Conservation (phyloP, 2,329 filamentous ascomycete species). For the Orbilia brochopaga region DNA sequence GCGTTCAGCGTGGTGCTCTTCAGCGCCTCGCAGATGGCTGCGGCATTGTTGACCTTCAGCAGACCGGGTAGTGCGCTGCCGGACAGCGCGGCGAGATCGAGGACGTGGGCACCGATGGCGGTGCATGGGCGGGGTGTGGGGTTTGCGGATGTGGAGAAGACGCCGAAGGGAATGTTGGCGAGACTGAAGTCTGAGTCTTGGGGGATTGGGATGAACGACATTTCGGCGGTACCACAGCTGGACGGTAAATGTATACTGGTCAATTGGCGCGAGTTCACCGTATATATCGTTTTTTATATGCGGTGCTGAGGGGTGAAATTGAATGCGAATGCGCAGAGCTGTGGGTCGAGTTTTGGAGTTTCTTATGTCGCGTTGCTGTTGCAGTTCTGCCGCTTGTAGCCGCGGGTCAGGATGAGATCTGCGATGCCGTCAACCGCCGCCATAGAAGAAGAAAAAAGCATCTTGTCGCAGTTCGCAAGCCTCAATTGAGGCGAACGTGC, state of each 20-base stretch:
- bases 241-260: neutral
- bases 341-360: no score
- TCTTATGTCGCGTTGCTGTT: conserved; percentile 20
- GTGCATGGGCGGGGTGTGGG: conserved; percentile 69
- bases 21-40: conserved; percentile 57
- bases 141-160: conserved; percentile 71
- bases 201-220: conserved; percentile 62
- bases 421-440: no score
- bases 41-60: conserved; percentile 1
- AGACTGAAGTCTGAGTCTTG: conserved; percentile 72
- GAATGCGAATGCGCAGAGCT: no score
- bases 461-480: no score
- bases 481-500: no score
- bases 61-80: conserved; percentile 17
- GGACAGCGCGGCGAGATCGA: conserved; percentile 72
- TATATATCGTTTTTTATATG: no score
- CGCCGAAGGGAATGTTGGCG: conserved; percentile 81
- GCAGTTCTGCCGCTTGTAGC: conserved; percentile 40
- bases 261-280: neutral
- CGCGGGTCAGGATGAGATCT: no score
- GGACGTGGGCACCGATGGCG: conserved; percentile 73
- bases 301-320: no score
- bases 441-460: no score
- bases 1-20: conserved; percentile 71
- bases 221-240: conserved; percentile 7